Evolutionary conservation across 2,329 filamentous ascomycete species (phyloP), one percentile per base, ranked within the genome.

Genomic region (Cytospora schulzeri): DNA sequence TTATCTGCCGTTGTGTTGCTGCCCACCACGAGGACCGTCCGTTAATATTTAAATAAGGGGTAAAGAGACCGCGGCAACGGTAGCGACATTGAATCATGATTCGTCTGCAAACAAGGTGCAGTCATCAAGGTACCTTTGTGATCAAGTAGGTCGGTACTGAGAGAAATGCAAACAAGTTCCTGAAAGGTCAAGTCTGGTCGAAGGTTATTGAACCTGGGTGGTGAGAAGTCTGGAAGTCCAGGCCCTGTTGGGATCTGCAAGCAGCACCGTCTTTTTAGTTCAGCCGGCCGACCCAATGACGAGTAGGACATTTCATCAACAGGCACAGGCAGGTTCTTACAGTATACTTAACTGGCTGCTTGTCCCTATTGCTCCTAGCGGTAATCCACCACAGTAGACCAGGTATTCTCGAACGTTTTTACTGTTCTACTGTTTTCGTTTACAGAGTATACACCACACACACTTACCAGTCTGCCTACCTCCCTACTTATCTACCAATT

Each of bases 171-270:
- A 51, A n/a, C 45, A 12, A 48, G 45, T 48, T 48, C 11, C 45
- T 24, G n/a, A n/a, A n/a, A n/a, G n/a, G n/a, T n/a, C n/a, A n/a
- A n/a, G 45, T 11, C 45, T 24, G 14, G 38, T 53, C 33, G 26
- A 57, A 66, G 41, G 61, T 66, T 57, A 64, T 61, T 64, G 41
- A 57, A 60, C 65, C 64, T 61, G 26, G 17, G 31, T 38, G 38
- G 35, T 54, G 15, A 35, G 45, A 29, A 53, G 57, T 28, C n/a
- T n/a, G n/a, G n/a, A n/a, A n/a, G n/a, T 31, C 29, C 33, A 35
- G 14, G 33, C 12, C n/a, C 33, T 35, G 33, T 12, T 35, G 33
- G 15, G 33, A 35, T 35, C 33, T 35, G 33, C 33, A 35, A 14
- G 33, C 22, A 48, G n/a, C 38, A 65, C 58, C 62, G 45, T 67